phyloP scores from a whole-genome alignment of 371 early-diverging fungal genomes.

The Rhizopus delemar region DNA sequence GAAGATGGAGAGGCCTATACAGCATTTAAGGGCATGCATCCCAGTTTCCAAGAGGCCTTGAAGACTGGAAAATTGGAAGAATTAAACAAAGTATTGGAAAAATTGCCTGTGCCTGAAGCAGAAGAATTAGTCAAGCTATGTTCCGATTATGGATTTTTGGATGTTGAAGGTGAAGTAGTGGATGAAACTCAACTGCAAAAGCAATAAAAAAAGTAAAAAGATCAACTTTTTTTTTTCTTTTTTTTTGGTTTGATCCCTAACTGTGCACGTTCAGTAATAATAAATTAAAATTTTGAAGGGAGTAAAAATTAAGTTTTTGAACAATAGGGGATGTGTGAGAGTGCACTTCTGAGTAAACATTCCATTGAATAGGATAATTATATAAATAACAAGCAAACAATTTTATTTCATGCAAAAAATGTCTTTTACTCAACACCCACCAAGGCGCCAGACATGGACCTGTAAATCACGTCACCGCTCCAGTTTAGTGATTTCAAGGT shows the following conservation, averaged over 20 bases:
- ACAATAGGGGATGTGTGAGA: too few relatives aligned
- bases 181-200: conserved; percentile 38
- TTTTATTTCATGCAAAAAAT: too few relatives aligned
- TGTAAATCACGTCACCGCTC: background rate
- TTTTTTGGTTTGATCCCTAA: background rate
- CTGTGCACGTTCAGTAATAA: too few relatives aligned
- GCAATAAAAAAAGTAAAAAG: background rate
- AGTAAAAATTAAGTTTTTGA: too few relatives aligned
- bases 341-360: too few relatives aligned
- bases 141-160: conserved; percentile 73
- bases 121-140: conserved; percentile 74
- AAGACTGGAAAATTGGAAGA: conserved; percentile 74
- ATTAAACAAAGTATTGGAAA: conserved; percentile 80
- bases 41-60: conserved; percentile 75
- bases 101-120: conserved; percentile 68
- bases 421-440: background rate
- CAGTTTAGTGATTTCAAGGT: background rate
- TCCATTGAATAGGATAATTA: too few relatives aligned
- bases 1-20: conserved; percentile 56
- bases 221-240: background rate
- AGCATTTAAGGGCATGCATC: conserved; percentile 72
- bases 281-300: too few relatives aligned
- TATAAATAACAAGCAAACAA: too few relatives aligned
- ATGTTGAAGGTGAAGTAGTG: conserved; percentile 60
- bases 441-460: background rate